phyloP scores from a whole-genome alignment of 2,329 filamentous ascomycete genomes.

The Sclerotinia subarctica region DNA sequence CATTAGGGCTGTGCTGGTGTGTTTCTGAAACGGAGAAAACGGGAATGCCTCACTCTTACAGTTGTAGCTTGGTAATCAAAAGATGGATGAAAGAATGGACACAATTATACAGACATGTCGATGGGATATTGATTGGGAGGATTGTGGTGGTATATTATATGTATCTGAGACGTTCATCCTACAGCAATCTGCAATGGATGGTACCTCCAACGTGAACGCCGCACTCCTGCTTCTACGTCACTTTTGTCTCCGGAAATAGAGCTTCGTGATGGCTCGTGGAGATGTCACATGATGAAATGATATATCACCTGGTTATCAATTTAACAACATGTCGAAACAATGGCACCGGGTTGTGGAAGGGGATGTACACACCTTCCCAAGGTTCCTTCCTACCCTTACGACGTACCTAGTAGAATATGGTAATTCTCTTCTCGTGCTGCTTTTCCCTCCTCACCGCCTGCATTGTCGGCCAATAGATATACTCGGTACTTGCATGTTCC shows the following conservation, averaged over 20 bases:
- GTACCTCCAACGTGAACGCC: neutral
- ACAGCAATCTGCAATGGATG: neutral
- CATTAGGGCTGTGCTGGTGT: constrained; percentile 18
- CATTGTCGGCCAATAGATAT: neutral
- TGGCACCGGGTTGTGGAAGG: neutral
- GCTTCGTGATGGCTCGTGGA: constrained; percentile 6
- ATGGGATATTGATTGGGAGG: neutral
- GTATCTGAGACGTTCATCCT: neutral
- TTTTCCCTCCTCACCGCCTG: neutral
- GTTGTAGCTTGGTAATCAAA: neutral
- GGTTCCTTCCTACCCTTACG: too few relatives aligned
- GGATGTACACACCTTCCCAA: neutral
- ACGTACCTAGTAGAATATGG: too few relatives aligned
- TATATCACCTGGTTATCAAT: neutral
- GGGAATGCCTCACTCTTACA: neutral
- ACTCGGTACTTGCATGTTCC: neutral
- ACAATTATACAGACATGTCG: neutral
- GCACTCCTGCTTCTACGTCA: constrained; percentile 17
- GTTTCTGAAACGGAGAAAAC: constrained; percentile 14
- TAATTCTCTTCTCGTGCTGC: neutral
- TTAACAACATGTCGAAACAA: neutral
- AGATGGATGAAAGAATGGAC: neutral
- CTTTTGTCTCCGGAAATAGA: neutral
- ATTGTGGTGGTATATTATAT: neutral
- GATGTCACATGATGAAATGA: constrained; percentile 11